These are phyloP conservation scores for Intubia oerlemansii DNA, from an alignment of 2,329 filamentous ascomycete species.

Conservation along the genomic window DNA sequence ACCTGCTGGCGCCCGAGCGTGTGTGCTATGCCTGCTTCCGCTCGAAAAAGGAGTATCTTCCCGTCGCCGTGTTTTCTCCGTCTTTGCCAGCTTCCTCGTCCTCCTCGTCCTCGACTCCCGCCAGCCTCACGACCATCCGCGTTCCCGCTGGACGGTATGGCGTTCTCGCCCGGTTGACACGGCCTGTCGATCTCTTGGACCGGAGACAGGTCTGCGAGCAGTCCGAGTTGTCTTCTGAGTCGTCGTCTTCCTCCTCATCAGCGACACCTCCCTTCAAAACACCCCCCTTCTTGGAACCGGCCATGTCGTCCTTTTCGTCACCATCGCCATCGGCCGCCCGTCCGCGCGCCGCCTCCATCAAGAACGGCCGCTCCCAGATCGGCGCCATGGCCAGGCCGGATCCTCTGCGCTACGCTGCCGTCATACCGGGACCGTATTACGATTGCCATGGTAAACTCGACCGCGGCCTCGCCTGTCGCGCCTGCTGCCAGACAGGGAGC, in stretches of 20 bases:
- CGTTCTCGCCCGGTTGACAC: slow-evolving; percentile 5
- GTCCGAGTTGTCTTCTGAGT: no score
- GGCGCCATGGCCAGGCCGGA: slow-evolving; percentile 2
- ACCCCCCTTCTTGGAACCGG: no score
- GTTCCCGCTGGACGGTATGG: slow-evolving; percentile 7
- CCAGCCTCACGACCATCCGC: slow-evolving; percentile 1
- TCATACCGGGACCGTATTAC: slow-evolving; percentile 7
- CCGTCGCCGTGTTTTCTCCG: slow-evolving; percentile 2
- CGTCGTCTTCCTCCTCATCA: no score
- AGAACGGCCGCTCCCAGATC: no score
- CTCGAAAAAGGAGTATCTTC: slow-evolving; percentile 6
- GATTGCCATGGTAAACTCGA: slow-evolving; percentile 1
- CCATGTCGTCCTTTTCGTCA: no score
- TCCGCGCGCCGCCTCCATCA: no score
- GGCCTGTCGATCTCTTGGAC: slow-evolving; percentile 6
- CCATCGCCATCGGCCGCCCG: no score
- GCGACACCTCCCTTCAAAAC: no score
- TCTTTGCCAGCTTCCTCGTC: neutral
- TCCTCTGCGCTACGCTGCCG: slow-evolving; percentile 7
- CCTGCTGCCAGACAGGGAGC: slow-evolving; percentile 6
- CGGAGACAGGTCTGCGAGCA: slow-evolving; percentile 2
- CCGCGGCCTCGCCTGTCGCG: slow-evolving; percentile 6
- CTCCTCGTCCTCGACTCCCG: neutral
- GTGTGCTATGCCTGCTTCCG: slow-evolving; percentile 8
- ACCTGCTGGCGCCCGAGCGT: slow-evolving; percentile 7